Conservation (phyloP, 345 rosid species). For the Mangifera indica region DNA sequence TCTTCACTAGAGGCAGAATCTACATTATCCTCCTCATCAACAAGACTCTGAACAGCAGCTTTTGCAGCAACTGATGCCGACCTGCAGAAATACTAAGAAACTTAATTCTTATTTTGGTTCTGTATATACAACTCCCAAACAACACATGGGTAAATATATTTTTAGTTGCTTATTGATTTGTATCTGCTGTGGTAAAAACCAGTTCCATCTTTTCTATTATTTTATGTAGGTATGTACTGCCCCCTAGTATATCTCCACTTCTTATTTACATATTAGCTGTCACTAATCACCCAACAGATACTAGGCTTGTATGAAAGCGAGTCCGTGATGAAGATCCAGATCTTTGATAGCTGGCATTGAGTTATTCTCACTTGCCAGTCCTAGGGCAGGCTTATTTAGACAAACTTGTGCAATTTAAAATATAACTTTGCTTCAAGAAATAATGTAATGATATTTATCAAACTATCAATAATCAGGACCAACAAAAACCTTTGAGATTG, state of each 20-base stretch:
- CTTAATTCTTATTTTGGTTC: slow-evolving; percentile 6
- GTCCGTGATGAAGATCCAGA: not conserved
- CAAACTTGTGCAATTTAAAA: not conserved
- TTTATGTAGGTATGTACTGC: not conserved
- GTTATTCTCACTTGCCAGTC: slow-evolving; percentile 5
- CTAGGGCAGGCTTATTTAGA: not conserved
- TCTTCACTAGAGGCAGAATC: slow-evolving; percentile 89
- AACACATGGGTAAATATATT: not conserved
- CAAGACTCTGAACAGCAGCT: slow-evolving; percentile 52
- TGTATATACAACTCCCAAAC: not conserved
- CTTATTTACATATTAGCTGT: not conserved
- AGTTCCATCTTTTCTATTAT: not conserved
- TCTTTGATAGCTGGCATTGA: not conserved
- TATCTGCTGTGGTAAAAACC: not conserved
- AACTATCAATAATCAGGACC: slow-evolving; percentile 8
- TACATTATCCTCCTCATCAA: slow-evolving; percentile 60
- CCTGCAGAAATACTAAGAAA: slow-evolving; percentile 38
- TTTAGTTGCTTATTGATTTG: not conserved
- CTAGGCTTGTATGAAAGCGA: not conserved
- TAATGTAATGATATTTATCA: not conserved
- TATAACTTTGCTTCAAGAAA: not conserved
- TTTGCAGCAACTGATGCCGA: slow-evolving; percentile 58
- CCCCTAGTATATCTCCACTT: not conserved
- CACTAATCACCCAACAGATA: not conserved
- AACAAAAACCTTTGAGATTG: slow-evolving; percentile 68